Base-by-base conservation (phyloP, 768 basidiomycete species). In the Chalciporus chontae region DNA sequence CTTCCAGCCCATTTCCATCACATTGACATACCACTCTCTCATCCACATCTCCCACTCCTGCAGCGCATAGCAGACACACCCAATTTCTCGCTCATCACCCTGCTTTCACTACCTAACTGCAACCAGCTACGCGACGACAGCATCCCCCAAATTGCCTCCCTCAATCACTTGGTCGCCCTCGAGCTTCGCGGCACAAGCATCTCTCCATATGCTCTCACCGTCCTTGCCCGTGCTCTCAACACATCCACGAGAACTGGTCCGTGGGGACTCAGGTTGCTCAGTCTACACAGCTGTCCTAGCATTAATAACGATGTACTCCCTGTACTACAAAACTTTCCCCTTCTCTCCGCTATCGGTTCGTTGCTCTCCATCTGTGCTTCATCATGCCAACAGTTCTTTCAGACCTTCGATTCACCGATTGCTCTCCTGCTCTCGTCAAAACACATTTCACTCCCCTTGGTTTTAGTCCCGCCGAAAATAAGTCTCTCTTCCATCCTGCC, bases 341-440 rank as follows among this genome's bases (percentile, higher is more conserved):
- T 87, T 31, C 77, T 88, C 23, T 77, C 77, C 23, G 77, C 78
- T 17, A 54, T 88, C 55, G 86, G 85, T 84, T 45, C 26, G 78
- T 76, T 21, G 11, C 18, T 14, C 19, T 38, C 17, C 18, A 32
- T 46, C 29, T 45, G 23, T 41, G 24, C 39, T 23, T 27, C 40
- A 41, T 24, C 36, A 47, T 48, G 24, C 50, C 44, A 44, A 43
- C 43, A 29, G 34, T 37, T 21, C 44, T 27, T 29, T 24, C 47
- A 81, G 80, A 81, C 63, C 65, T 80, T 23, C 73, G 77, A 50
- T 76, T 72, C 53, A 81, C 81, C 4, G 54, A 57, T 14, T 82
- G 80, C 57, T 63, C 54, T 38, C 57, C 48, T 54, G 42, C 51
- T 44, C 66, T 46, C 4, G 45, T 60, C 49, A 19, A 43, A 18